A percentile compares a stretch with the other conserved stretches of the same genome.
Conservation (phyloP, 2,329 filamentous ascomycete species). For the Botrytis cinerea region DNA sequence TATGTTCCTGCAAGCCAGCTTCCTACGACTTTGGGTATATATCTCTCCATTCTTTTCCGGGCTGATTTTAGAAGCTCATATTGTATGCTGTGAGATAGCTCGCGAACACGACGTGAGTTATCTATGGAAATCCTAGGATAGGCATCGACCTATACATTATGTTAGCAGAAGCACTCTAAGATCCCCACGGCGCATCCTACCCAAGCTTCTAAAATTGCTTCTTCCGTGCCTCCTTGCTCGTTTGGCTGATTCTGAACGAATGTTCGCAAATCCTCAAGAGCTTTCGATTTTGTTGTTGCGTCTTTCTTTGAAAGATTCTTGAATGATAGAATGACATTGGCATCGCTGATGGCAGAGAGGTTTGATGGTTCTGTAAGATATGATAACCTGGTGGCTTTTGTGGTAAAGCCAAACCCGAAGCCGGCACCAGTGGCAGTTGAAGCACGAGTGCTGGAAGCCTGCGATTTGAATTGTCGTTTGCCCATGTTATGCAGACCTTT, state of each 20-base stretch:
- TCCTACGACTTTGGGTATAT: slow-evolving; percentile 75
- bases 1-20: slow-evolving; percentile 91
- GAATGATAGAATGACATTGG: slow-evolving; percentile 84
- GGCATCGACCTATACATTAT: slow-evolving; percentile 64
- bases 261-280: slow-evolving; percentile 78
- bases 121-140: slow-evolving; percentile 92
- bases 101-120: slow-evolving; percentile 81
- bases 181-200: slow-evolving; percentile 52
- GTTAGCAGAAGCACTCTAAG: background rate
- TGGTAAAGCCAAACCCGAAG: slow-evolving; percentile 40
- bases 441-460: slow-evolving; percentile 42
- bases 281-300: slow-evolving; percentile 86
- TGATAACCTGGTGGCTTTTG: slow-evolving; percentile 61
- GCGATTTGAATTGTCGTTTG: slow-evolving; percentile 39
- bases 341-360: slow-evolving; percentile 72
- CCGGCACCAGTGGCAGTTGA: slow-evolving; percentile 35
- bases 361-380: slow-evolving; percentile 87
- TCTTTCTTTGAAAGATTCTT: slow-evolving; percentile 94
- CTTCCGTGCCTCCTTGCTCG: slow-evolving; percentile 67
- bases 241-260: slow-evolving; percentile 58
- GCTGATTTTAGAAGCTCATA: slow-evolving; percentile 59
- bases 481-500: slow-evolving; percentile 32
- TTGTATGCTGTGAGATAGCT: slow-evolving; percentile 78
- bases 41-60: slow-evolving; percentile 81
- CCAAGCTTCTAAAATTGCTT: slow-evolving; percentile 86